phyloP scores from a whole-genome alignment of 192 early-diverging fungal species.

The Chytriomyces sp. region DNA sequence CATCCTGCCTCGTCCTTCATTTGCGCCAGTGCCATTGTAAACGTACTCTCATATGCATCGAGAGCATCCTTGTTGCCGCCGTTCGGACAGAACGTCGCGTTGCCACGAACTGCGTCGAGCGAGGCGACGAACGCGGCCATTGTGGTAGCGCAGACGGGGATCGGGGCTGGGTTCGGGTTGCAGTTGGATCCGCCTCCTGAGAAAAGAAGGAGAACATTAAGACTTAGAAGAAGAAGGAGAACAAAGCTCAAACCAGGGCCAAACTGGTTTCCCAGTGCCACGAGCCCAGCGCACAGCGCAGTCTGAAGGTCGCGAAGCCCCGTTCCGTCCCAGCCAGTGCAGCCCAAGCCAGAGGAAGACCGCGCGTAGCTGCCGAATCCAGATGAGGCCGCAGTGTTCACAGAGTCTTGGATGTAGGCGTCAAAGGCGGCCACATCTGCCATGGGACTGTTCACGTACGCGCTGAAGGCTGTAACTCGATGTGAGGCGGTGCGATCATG shows the following conservation, averaged over 20 bases:
- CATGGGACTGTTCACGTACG: not conserved
- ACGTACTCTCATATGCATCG: not conserved
- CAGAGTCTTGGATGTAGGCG: not conserved
- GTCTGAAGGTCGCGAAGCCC: slow-evolving; percentile 20
- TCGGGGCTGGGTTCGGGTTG: not conserved
- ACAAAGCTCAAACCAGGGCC: too few relatives aligned
- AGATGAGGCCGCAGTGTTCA: not conserved
- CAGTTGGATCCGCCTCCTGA: too few relatives aligned
- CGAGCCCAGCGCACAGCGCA: slow-evolving; percentile 20
- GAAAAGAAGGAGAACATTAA: too few relatives aligned
- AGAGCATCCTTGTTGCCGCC: not conserved
- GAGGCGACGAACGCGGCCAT: not conserved
- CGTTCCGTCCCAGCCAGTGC: slow-evolving; percentile 6
- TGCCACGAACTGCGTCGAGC: not conserved
- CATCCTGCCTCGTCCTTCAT: not conserved
- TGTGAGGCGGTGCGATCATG: too few relatives aligned
- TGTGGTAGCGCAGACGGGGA: not conserved
- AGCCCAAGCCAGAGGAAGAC: not conserved
- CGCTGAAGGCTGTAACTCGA: not conserved
- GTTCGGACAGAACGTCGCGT: not conserved
- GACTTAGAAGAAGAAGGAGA: too few relatives aligned
- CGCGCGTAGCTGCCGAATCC: slow-evolving; percentile 6
- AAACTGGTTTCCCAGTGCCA: not conserved
- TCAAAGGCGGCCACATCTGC: not conserved
- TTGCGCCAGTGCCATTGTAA: not conserved